Base-by-base conservation (phyloP, 83 land plant genomes). In the Diphasiastrum complanatum region DNA sequence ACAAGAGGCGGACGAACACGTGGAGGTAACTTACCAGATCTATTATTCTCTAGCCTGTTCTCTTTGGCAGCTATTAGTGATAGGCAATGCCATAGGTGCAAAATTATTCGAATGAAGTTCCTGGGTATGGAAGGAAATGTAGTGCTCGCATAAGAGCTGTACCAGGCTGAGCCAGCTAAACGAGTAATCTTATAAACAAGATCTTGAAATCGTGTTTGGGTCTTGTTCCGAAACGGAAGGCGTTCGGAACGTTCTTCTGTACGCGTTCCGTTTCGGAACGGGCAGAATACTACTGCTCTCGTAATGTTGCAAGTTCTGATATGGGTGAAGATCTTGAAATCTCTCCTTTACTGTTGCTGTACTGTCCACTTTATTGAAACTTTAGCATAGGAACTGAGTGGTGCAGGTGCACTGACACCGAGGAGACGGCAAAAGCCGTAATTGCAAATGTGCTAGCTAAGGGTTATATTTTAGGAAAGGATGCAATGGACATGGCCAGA, bases 381-480 rank as follows among this genome's bases (percentile, higher is more conserved):
- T 25, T 57, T 12, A 38, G 36, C 26, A 58, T 64, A 76, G 79
- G 23, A 48, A 54, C 40, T 34, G 8, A 32, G 36, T 41, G 68
- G 26, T 19, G 64, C 2, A 53, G 22, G 48, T 70, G 74, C 27
- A 57, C 65, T 45, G 62, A 59, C 63, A 78, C 79, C 14, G 71
- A 73, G 16, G 63, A 70, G 23, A 81, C 69, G 71, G 91, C 91
- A 26, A 86, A 86, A 55, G 82, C 72, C 56, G 84, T 82, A 11
- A 81, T 84, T 19, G 72, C 71, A 56, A 75, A 50, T 67, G 78
- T 84, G 87, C 72, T 84, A 23, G 84, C 87, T 14, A 84, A 75
- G 64, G 87, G 87, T 28, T 84, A 70, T 33, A 29, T 70, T 55
- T 53, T 84, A 3, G 87, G 87, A 41, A 84, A 84, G 70, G 87